Evolutionary conservation across 306 rosid genomes (phyloP).

Genomic region (Prinsepia uniflora): DNA sequence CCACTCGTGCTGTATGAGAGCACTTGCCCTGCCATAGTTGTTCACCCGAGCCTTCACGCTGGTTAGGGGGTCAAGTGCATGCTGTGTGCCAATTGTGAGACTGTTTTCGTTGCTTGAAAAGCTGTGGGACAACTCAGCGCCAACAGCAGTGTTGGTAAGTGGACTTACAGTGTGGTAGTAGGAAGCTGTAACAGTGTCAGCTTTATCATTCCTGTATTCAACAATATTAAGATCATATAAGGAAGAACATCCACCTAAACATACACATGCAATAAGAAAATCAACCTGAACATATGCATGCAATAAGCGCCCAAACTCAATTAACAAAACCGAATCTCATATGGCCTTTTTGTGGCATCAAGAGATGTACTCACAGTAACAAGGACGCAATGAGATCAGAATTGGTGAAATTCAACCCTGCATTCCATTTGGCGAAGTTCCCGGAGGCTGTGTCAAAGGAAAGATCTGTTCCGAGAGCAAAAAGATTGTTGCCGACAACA

Average conservation of each 20-base stretch:
- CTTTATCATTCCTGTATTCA: constrained; percentile 66
- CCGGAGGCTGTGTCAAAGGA: constrained; percentile 87
- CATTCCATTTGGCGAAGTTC: constrained; percentile 65
- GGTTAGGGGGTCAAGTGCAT: constrained; percentile 82
- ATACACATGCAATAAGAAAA: not conserved
- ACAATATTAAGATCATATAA: constrained; percentile 8
- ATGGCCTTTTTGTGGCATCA: too few relatives aligned
- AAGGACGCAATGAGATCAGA: constrained; percentile 81
- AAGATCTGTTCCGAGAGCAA: constrained; percentile 76
- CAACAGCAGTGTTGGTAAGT: constrained; percentile 79
- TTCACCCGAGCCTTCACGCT: constrained; percentile 81
- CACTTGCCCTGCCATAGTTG: constrained; percentile 74
- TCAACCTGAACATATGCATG: not conserved
- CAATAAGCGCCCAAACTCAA: not conserved
- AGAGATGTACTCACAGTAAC: constrained; percentile 52
- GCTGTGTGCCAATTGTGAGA: constrained; percentile 77
- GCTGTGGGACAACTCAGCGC: constrained; percentile 81
- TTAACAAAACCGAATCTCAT: not conserved
- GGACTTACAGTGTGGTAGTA: constrained; percentile 80
- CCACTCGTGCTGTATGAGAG: constrained; percentile 88
- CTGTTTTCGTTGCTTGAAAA: constrained; percentile 69
- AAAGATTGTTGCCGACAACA: constrained; percentile 62
- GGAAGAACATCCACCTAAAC: not conserved
- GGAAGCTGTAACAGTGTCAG: constrained; percentile 69
- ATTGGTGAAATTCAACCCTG: constrained; percentile 68